A percentile compares a stretch with the other conserved stretches of the same genome.
Evolutionary conservation across 352 stramenopile species (phyloP).

Genomic region (Halophytophthora batemanensis): DNA sequence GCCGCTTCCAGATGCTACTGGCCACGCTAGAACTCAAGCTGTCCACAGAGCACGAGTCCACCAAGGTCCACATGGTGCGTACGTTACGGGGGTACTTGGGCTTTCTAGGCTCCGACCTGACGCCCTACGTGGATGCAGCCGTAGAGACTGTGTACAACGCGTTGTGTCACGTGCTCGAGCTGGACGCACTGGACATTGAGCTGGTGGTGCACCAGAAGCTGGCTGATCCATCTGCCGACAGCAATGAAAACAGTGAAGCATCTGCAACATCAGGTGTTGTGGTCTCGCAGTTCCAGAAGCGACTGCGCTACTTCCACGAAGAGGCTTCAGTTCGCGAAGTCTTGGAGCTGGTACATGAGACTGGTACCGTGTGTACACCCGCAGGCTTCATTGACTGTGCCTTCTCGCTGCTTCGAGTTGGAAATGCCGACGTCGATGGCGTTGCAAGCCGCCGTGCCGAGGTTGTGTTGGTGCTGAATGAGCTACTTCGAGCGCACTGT

Average conservation of each 20-base stretch:
- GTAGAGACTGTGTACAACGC: conserved; percentile 48
- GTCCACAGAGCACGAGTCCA: conserved; percentile 56
- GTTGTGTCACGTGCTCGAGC: conserved; percentile 46
- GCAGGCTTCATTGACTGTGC: conserved; percentile 66
- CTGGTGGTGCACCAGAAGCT: conserved; percentile 59
- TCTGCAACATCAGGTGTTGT: conserved; percentile 15
- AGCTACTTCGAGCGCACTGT: conserved; percentile 45
- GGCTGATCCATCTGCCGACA: conserved; percentile 5
- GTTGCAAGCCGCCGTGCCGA: conserved; percentile 18
- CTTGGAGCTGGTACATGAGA: conserved; percentile 39
- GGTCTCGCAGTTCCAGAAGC: conserved; percentile 79
- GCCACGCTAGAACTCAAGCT: conserved; percentile 63
- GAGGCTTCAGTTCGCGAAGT: conserved; percentile 51
- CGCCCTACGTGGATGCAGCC: conserved; percentile 43
- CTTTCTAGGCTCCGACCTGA: conserved; percentile 41
- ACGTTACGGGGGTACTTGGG: conserved; percentile 68
- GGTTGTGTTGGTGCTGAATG: conserved; percentile 63
- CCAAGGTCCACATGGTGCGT: conserved; percentile 53
- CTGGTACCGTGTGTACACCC: conserved; percentile 49
- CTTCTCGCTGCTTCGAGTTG: conserved; percentile 38
- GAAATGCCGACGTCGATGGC: conserved; percentile 3
- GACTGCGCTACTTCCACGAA: conserved; percentile 69
- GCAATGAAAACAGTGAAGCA: conserved; percentile 1
- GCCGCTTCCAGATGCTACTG: conserved; percentile 72
- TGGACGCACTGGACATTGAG: conserved; percentile 72